Conservation (phyloP, 177 flowering plant species). For the Telopea speciosissima region DNA sequence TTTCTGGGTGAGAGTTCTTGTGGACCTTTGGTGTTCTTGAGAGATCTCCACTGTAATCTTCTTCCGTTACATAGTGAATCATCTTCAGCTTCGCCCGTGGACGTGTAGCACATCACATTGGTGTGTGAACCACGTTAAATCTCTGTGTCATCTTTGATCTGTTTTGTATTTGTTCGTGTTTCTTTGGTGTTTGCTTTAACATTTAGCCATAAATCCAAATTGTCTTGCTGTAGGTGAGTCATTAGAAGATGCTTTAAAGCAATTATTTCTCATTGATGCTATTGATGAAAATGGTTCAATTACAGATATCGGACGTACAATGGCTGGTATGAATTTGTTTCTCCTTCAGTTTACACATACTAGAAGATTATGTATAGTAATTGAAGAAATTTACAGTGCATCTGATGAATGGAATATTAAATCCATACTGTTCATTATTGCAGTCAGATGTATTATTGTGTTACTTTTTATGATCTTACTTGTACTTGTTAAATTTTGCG, state of each 20-base stretch:
- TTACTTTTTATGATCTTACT: background rate
- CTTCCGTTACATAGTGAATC: too few species aligned
- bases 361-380: background rate
- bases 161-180: too few species aligned
- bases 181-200: too few species aligned
- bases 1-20: too few species aligned
- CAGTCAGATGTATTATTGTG: background rate
- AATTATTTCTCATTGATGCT: slow-evolving; percentile 89
- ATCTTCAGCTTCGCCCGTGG: too few species aligned
- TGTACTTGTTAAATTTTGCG: slow-evolving; percentile 8
- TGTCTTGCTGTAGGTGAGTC: slow-evolving; percentile 59
- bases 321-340: slow-evolving; percentile 60
- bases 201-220: background rate
- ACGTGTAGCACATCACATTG: too few species aligned
- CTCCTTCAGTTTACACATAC: background rate
- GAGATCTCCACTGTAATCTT: too few species aligned
- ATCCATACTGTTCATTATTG: background rate
- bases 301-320: slow-evolving; percentile 64
- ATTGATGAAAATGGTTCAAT: slow-evolving; percentile 85
- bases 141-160: too few species aligned
- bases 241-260: slow-evolving; percentile 86
- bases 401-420: background rate
- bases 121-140: too few species aligned
- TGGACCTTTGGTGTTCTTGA: too few species aligned
- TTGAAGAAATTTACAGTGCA: background rate